Percentiles rank a stretch among this genome's conserved stretches.
Evolutionary conservation across 371 early-diverging fungal genomes (phyloP).

Genomic region (Capillidium rhysosporum): DNA sequence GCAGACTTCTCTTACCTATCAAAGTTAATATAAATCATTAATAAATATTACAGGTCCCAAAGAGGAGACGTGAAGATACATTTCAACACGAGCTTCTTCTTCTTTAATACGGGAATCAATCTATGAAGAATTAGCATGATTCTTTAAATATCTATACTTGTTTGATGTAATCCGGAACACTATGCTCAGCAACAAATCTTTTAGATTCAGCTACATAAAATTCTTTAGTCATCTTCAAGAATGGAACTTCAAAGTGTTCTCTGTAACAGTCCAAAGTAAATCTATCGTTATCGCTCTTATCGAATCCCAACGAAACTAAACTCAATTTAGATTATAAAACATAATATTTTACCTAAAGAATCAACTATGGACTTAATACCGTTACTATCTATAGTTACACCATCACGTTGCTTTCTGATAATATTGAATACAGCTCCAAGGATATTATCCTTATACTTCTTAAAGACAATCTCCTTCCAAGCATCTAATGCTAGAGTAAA

Average conservation of each 20-base stretch:
- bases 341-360: conserved; percentile 42
- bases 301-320: background rate
- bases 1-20: conserved; percentile 44
- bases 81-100: conserved; percentile 72
- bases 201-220: conserved; percentile 78
- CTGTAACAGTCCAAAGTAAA: conserved; percentile 22
- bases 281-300: background rate
- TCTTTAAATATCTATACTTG: conserved; percentile 21
- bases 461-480: conserved; percentile 77
- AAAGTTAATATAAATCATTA: background rate
- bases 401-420: conserved; percentile 70
- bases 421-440: conserved; percentile 64
- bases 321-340: background rate
- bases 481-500: conserved; percentile 50
- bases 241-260: conserved; percentile 60
- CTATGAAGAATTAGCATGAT: conserved; percentile 11
- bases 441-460: conserved; percentile 48
- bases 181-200: conserved; percentile 64
- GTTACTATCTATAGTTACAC: conserved; percentile 71
- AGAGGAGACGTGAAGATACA: conserved; percentile 69
- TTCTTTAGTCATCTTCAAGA: conserved; percentile 50
- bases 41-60: conserved; percentile 27
- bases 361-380: conserved; percentile 75
- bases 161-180: conserved; percentile 83
- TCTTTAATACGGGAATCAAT: conserved; percentile 65